Evolutionary conservation across 2,329 filamentous ascomycete genomes (phyloP).

Genomic region (Fusarium brachygibbosum): DNA sequence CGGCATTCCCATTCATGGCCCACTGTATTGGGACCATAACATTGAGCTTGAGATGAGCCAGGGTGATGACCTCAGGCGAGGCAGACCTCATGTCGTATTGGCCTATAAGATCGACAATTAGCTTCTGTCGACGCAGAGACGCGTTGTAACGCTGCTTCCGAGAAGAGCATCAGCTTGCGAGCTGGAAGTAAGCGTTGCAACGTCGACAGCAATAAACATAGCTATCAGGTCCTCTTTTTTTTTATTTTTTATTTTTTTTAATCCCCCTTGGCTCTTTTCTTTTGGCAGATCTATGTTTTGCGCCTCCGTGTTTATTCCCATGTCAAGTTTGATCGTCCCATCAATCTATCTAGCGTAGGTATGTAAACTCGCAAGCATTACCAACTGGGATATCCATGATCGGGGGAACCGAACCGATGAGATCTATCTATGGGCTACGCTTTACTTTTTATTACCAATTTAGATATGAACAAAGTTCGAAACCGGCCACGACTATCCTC

Average conservation of each 20-base stretch:
- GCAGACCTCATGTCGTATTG: slow-evolving; percentile 26
- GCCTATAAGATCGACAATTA: slow-evolving; percentile 7
- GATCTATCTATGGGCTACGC: background rate
- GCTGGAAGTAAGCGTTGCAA: slow-evolving; percentile 20
- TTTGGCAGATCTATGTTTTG: slow-evolving; percentile 24
- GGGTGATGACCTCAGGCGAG: slow-evolving; percentile 37
- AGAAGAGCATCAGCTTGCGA: slow-evolving; percentile 31
- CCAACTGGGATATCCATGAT: slow-evolving; percentile 13
- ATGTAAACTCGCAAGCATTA: slow-evolving; percentile 21
- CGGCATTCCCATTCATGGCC: slow-evolving; percentile 22
- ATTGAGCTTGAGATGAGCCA: slow-evolving; percentile 18
- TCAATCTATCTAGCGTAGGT: slow-evolving; percentile 6
- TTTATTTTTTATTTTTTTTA: background rate
- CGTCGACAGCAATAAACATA: slow-evolving; percentile 15
- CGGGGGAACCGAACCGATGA: slow-evolving; percentile 6
- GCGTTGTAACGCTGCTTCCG: slow-evolving; percentile 28
- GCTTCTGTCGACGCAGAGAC: background rate
- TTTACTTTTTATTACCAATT: slow-evolving; percentile 1
- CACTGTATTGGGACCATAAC: slow-evolving; percentile 25
- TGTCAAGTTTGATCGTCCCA: slow-evolving; percentile 30
- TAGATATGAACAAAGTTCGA: background rate
- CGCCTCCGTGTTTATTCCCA: background rate
- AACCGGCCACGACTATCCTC: background rate
- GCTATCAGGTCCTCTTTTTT: slow-evolving; percentile 24
- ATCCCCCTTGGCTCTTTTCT: slow-evolving; percentile 18